Percentiles rank a stretch among this genome's conserved stretches.
These are phyloP conservation scores for Amanita muscaria DNA, from an alignment of 768 basidiomycete genomes.

Conservation along the genomic window DNA sequence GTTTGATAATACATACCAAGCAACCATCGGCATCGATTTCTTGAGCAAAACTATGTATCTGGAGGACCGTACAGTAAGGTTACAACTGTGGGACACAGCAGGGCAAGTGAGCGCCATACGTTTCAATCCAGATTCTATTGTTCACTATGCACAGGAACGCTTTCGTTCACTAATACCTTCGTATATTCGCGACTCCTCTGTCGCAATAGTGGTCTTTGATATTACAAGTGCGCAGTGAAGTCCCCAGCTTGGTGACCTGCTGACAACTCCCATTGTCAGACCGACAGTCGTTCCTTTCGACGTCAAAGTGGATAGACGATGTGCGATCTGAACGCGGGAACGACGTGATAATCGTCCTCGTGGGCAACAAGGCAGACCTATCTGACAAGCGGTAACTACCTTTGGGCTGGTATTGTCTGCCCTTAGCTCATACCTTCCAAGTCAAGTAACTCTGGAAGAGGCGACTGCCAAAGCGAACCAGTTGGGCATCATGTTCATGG, in stretches of 20 bases:
- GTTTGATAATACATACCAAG: constrained; percentile 98
- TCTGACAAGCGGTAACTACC: constrained; percentile 88
- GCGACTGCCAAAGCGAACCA: constrained; percentile 87
- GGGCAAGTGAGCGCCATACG: constrained; percentile 56
- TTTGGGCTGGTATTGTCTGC: background rate
- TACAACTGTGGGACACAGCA: constrained; percentile 99
- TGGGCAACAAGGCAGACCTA: constrained; percentile 98
- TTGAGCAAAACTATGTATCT: constrained; percentile 99
- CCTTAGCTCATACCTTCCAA: constrained; percentile 24
- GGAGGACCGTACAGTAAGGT: constrained; percentile 93
- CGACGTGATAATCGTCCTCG: constrained; percentile 96
- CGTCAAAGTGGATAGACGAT: constrained; percentile 99
- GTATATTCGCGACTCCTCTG: constrained; percentile 97
- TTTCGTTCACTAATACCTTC: constrained; percentile 97
- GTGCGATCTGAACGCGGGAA: constrained; percentile 94
- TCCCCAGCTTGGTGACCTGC: constrained; percentile 1
- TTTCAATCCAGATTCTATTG: background rate
- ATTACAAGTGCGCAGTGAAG: constrained; percentile 69
- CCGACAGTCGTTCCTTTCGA: constrained; percentile 96
- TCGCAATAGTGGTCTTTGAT: constrained; percentile 98
- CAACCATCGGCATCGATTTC: constrained; percentile 98
- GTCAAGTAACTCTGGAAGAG: constrained; percentile 98
- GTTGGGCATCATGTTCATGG: constrained; percentile 96
- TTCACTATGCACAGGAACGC: constrained; percentile 58
- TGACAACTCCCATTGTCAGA: constrained; percentile 37